These are phyloP conservation scores for Aristolochia contorta DNA, from an alignment of 164 flowering plant species.

Conservation along the genomic window DNA sequence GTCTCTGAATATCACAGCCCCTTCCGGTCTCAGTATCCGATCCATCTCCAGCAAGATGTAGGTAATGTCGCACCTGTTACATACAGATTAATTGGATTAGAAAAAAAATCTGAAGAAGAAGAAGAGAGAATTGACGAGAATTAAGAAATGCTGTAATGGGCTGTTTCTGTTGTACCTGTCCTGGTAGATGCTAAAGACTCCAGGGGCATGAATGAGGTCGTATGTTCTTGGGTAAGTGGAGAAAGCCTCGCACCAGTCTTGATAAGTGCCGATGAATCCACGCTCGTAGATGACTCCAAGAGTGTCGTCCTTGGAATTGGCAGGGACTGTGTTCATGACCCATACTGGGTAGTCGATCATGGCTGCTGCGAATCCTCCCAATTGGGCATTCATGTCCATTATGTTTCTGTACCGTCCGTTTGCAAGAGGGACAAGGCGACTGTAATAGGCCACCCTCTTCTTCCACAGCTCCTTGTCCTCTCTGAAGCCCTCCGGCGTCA, in stretches of 20 bases:
- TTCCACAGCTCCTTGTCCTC: slow-evolving; percentile 79
- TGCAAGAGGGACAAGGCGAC: slow-evolving; percentile 27
- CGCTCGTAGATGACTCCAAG: slow-evolving; percentile 80
- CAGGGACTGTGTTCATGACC: slow-evolving; percentile 98
- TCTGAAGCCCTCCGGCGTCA: slow-evolving; percentile 45
- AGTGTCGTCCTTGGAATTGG: slow-evolving; percentile 54
- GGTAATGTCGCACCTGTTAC: slow-evolving; percentile 78
- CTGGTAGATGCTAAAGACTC: slow-evolving; percentile 71
- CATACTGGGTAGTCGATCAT: slow-evolving; percentile 65
- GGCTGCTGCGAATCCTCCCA: slow-evolving; percentile 95
- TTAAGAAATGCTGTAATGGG: not conserved
- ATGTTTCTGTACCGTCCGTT: slow-evolving; percentile 68
- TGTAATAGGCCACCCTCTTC: slow-evolving; percentile 56
- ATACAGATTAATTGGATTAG: not conserved
- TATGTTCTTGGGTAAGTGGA: slow-evolving; percentile 96
- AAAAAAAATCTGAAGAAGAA: too few relatives aligned
- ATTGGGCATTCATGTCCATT: slow-evolving; percentile 93
- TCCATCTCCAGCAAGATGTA: slow-evolving; percentile 92
- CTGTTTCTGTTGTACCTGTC: slow-evolving; percentile 47
- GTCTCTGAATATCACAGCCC: slow-evolving; percentile 85
- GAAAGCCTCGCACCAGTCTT: slow-evolving; percentile 98
- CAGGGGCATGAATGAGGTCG: slow-evolving; percentile 83
- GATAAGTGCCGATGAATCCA: slow-evolving; percentile 86
- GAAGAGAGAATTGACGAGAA: not conserved
- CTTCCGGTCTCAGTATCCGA: slow-evolving; percentile 92